phyloP scores from a whole-genome alignment of 2,329 filamentous ascomycete species.

The Scedosporium boydii region DNA sequence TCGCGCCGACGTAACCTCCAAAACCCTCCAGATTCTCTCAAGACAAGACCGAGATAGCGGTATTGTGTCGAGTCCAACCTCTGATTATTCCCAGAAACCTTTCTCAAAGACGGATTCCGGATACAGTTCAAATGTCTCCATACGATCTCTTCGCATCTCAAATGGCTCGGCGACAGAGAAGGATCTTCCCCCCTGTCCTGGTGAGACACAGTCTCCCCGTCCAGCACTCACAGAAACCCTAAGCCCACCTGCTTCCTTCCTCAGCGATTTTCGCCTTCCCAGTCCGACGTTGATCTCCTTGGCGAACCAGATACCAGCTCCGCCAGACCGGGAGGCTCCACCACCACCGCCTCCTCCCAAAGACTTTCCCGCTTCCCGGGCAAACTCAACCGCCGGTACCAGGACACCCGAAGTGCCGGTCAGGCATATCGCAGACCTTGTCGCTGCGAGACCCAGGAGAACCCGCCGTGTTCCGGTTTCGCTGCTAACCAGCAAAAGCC shows the following conservation, averaged over 20 bases:
- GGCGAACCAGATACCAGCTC: conserved; percentile 1
- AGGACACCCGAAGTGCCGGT: conserved; percentile 5
- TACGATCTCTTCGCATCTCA: conserved; percentile 38
- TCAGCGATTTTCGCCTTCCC: conserved; percentile 5
- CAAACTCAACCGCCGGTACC: neutral
- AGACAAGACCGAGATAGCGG: conserved; percentile 44
- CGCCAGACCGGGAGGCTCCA: conserved; percentile 12
- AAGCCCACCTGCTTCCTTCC: neutral
- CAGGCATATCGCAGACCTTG: conserved; percentile 9
- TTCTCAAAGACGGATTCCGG: conserved; percentile 48
- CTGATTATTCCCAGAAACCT: conserved; percentile 31
- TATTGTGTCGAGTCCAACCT: conserved; percentile 34
- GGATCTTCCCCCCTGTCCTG: conserved; percentile 9
- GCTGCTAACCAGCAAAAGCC: conserved; percentile 11
- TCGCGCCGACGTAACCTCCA: neutral
- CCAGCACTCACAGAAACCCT: neutral
- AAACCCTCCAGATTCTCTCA: conserved; percentile 9
- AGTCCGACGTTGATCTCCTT: conserved; percentile 2
- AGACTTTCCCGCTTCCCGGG: conserved; percentile 12
- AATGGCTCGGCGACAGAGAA: conserved; percentile 17
- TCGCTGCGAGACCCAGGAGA: conserved; percentile 9
- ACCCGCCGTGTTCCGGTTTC: conserved; percentile 13
- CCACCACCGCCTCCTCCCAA: conserved; percentile 27
- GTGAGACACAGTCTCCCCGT: neutral
- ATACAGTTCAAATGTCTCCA: conserved; percentile 50